Base-by-base conservation (phyloP, 805 yeast genomes). In the Zygosaccharomyces bisporus region DNA sequence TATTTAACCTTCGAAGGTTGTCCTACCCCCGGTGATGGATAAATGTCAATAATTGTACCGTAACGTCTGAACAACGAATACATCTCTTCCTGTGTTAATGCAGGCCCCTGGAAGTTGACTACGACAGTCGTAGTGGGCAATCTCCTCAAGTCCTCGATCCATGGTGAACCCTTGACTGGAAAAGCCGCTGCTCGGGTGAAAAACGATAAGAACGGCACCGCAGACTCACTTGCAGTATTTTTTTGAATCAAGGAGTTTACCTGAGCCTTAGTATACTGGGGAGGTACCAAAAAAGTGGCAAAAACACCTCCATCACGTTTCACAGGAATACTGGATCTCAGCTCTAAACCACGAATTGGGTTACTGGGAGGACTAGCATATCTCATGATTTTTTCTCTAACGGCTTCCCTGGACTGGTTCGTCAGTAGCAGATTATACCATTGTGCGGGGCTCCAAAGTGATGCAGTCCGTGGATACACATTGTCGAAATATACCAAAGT, bases 291-390 rank as follows among this genome's bases (percentile, higher is more conserved):
- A 55, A 83, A 83, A 52, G 83, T 83, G 29, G 87, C 93, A 72
- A 91, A 90, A 1, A 88, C 96, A 35, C 98, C 98, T 41, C 97
- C 96, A 58, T 93, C 99, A 48, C 95, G 72, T 45, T 71, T 72
- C 44, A 90, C 75, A 0, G 93, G 84, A 24, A 82, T 77, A 23
- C 87, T 73, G 1, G 81, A 80, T 5, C 76, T 71, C 39, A 87
- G 69, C 21, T 72, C 65, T 18, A 81, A 46, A 1, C 68, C 71
- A 33, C 63, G 62, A n/a, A 71, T 64, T 1, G 72, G 69, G 16
- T 57, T 59, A 1, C 50, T 50, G 4, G 52, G 51, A 4, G 75
- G 71, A 27, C 69, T 65, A 0, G 79, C 73, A 9, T 74, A 58
- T 1, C 56, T 51, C 41, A 61, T 41, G 6, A 77, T 67, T 25